A percentile compares a stretch with the other conserved stretches of the same genome.
These are phyloP conservation scores for Nigrospora sphaerica DNA, from an alignment of 2,329 filamentous ascomycete genomes.

Conservation along the genomic window DNA sequence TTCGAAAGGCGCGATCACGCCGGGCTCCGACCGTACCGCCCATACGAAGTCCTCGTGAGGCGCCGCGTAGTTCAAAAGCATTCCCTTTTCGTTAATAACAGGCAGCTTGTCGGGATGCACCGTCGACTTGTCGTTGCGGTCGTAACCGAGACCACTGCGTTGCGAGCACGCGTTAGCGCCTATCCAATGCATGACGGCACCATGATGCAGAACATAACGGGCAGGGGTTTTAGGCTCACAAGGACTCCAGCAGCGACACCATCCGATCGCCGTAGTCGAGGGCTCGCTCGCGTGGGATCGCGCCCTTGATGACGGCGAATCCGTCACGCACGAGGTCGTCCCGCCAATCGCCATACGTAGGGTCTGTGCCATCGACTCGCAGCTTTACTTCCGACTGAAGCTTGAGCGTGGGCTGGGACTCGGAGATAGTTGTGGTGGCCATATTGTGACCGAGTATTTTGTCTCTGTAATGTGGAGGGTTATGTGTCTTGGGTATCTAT, in stretches of 20 bases:
- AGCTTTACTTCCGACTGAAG: background rate
- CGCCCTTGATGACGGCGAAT: constrained; percentile 18
- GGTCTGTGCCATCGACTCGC: background rate
- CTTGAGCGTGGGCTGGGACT: too few relatives aligned
- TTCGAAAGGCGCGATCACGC: constrained; percentile 36
- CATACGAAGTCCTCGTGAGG: constrained; percentile 42
- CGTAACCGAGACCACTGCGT: constrained; percentile 10
- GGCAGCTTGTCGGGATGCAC: constrained; percentile 23
- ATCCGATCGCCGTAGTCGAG: constrained; percentile 10
- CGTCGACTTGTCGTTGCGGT: constrained; percentile 30
- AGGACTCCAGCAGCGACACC: constrained; percentile 8
- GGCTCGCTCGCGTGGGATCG: constrained; percentile 10
- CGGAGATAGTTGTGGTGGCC: too few relatives aligned
- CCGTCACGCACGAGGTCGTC: constrained; percentile 17
- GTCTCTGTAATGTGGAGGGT: too few relatives aligned
- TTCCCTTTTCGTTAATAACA: constrained; percentile 38
- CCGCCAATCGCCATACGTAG: constrained; percentile 11
- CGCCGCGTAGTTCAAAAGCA: constrained; percentile 37
- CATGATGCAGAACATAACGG: background rate
- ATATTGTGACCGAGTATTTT: too few relatives aligned
- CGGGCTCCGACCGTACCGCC: constrained; percentile 39
- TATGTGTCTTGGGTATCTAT: too few relatives aligned
- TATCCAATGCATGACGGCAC: too few relatives aligned
- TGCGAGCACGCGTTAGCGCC: too few relatives aligned
- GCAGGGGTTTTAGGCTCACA: background rate